Evolutionary conservation across 2,329 filamentous ascomycete genomes (phyloP), one percentile per base, ranked within the genome.

Genomic region (Alternaria sp.): DNA sequence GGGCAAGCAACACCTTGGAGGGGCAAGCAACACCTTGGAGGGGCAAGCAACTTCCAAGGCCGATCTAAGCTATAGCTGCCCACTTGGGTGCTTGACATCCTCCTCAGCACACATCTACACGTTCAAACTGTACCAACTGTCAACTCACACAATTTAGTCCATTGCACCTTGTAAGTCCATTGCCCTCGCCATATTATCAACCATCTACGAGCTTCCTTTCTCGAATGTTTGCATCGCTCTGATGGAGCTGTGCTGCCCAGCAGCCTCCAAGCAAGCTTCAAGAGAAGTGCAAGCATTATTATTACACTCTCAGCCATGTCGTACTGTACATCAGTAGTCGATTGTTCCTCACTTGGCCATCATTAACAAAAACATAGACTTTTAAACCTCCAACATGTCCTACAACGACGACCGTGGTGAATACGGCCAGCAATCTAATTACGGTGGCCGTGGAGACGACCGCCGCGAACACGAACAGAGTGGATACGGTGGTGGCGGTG

Each of bases 381-480:
- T 29, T 11, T 6, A 26, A 17, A 33, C 11, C 13, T 28, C 17
- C 29, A 66, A 28, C 41, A 71, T 71, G 68, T 71, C 68, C 29
- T 70, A 71, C 61, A 72, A 70, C 63, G 61, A 70, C 62, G 64
- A 69, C 13, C 64, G 62, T 26, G 61, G 62, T 58, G 57, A 61
- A 33, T 59, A 55, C 36, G 58, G 54, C 8, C 45, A 52, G 34
- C 54, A 59, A 21, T 62, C 60, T 23, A 58, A 64, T 40, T 54
- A 60, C 9, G 58, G 66, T 33, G 51, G 58, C 42, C 54, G 65
- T n/a, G 58, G 59, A 34, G 52, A 61, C 42, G 64, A 68, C 14
- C 60, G 62, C 5, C 61, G 65, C 54, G 53, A 56, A 24, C 51
- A 61, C 49, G 56, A 56, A 11, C 58, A 61, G 24, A 59, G 62